These are phyloP conservation scores for Euphorbia pulcherrima DNA, from an alignment of 345 rosid genomes.

Conservation along the genomic window DNA sequence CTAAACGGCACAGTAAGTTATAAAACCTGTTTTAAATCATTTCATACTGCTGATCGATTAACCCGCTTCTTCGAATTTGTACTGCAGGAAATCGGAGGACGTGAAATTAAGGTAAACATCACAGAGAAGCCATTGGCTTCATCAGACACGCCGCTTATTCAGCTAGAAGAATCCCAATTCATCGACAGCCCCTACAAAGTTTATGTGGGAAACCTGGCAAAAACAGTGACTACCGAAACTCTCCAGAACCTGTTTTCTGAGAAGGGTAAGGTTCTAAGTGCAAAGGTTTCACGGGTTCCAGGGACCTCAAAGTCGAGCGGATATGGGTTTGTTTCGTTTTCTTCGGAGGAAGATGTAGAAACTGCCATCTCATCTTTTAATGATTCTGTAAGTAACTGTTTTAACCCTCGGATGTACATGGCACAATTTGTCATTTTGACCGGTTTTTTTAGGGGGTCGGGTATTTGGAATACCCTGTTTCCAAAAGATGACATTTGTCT, in stretches of 20 bases:
- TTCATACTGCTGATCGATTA: neutral
- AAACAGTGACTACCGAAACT: slow-evolving; percentile 60
- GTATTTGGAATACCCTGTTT: too few species aligned
- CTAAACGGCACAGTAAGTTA: slow-evolving; percentile 68
- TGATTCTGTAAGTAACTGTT: slow-evolving; percentile 53
- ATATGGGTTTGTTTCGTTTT: slow-evolving; percentile 80
- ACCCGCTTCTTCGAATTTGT: slow-evolving; percentile 1
- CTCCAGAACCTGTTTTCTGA: slow-evolving; percentile 62
- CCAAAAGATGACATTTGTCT: too few species aligned
- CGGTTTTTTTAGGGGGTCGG: too few species aligned
- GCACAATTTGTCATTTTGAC: neutral
- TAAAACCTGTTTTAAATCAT: neutral
- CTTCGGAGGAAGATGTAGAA: slow-evolving; percentile 73
- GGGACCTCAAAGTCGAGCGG: slow-evolving; percentile 85
- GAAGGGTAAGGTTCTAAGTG: slow-evolving; percentile 71
- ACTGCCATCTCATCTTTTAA: slow-evolving; percentile 67
- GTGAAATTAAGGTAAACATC: slow-evolving; percentile 75
- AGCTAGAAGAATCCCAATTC: slow-evolving; percentile 66
- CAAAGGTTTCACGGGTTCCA: slow-evolving; percentile 73
- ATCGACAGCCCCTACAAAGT: slow-evolving; percentile 68
- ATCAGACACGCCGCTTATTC: slow-evolving; percentile 45
- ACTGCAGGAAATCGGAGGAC: slow-evolving; percentile 69
- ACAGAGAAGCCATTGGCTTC: slow-evolving; percentile 65
- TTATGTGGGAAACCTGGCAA: slow-evolving; percentile 86
- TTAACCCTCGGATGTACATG: neutral